Evolutionary conservation across 169 alveolate species (phyloP).

Genomic region (Plasmodium blacklocki): DNA sequence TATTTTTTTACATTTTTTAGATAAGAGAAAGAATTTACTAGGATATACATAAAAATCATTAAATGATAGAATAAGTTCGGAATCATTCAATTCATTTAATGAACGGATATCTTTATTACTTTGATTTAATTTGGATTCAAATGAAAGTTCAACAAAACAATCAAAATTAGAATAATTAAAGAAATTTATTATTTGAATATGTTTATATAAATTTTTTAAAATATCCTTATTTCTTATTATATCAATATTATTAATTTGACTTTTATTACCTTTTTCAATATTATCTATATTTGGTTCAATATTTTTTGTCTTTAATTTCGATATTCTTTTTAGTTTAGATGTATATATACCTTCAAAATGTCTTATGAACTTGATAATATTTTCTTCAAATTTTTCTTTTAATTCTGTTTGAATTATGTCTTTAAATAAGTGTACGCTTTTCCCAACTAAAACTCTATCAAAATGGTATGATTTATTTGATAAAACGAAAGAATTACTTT

Average conservation of each 20-base stretch:
- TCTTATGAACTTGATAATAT: constrained; percentile 25
- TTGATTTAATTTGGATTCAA: constrained; percentile 18
- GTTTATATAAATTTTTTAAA: constrained; percentile 36
- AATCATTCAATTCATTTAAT: background rate
- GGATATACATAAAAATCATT: constrained; percentile 73
- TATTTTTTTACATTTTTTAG: constrained; percentile 54
- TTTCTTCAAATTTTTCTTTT: constrained; percentile 37
- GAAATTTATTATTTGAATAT: constrained; percentile 49
- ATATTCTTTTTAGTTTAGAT: constrained; percentile 14
- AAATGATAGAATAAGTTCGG: constrained; percentile 16
- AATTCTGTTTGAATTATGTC: constrained; percentile 25
- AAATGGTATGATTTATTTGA: constrained; percentile 32
- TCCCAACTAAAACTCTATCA: constrained; percentile 63
- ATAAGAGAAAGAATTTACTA: constrained; percentile 24
- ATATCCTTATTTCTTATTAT: constrained; percentile 18
- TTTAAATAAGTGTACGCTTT: constrained; percentile 16
- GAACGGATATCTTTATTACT: background rate
- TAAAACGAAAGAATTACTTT: constrained; percentile 33
- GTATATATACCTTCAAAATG: constrained; percentile 22
- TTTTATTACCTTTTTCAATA: constrained; percentile 1
- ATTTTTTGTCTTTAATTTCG: background rate
- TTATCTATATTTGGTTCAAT: background rate
- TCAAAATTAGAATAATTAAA: constrained; percentile 50
- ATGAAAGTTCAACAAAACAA: constrained; percentile 62
- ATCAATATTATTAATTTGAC: background rate